Evolutionary conservation across 352 stramenopile genomes (phyloP).

Genomic region (Phytophthora parvispora): DNA sequence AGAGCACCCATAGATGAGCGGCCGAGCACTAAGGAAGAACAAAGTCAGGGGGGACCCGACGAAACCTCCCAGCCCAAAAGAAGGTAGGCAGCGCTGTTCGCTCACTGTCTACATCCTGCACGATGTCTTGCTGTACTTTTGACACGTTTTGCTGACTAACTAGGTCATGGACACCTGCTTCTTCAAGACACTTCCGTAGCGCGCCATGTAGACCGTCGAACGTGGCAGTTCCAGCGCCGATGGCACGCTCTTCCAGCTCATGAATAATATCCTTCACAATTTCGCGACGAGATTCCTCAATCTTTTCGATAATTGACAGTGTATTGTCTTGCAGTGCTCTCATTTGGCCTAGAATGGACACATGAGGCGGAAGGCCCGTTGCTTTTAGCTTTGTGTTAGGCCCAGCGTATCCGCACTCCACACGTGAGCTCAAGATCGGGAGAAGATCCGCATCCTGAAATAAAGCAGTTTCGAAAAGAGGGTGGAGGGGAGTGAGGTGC

Average conservation of each 20-base stretch:
- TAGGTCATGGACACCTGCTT: slow-evolving; percentile 1
- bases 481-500: neutral
- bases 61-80: slow-evolving; percentile 11
- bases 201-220: slow-evolving; percentile 13
- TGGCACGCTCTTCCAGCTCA: slow-evolving; percentile 17
- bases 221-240: slow-evolving; percentile 17
- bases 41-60: slow-evolving; percentile 10
- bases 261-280: slow-evolving; percentile 11
- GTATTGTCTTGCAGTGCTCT: slow-evolving; percentile 1
- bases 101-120: neutral
- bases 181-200: neutral
- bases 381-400: neutral
- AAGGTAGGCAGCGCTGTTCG: slow-evolving; percentile 3
- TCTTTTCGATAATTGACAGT: slow-evolving; percentile 2
- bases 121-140: neutral
- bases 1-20: slow-evolving; percentile 10
- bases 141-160: neutral
- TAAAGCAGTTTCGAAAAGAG: slow-evolving; percentile 5
- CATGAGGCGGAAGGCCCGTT: slow-evolving; percentile 17
- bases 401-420: too few species aligned
- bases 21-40: slow-evolving; percentile 4
- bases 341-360: slow-evolving; percentile 19
- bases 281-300: neutral
- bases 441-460: slow-evolving; percentile 11
- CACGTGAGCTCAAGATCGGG: neutral